A percentile compares a stretch with the other conserved stretches of the same genome.
Conservation (phyloP, 192 early-diverging fungal species). For the Rhizophlyctis rosea region DNA sequence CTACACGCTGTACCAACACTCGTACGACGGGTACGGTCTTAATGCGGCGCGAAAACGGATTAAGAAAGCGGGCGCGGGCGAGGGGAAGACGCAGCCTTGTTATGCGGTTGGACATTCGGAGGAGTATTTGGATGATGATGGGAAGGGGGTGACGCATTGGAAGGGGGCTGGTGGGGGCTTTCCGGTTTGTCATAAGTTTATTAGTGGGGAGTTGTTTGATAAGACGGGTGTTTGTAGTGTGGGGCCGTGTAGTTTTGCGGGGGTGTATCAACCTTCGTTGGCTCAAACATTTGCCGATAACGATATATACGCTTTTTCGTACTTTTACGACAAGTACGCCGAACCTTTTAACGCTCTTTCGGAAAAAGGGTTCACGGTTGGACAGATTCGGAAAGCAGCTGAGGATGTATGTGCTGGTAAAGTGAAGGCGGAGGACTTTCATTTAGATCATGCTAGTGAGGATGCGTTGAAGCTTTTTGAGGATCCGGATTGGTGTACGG, state of each 20-base stretch:
- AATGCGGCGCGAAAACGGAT: constrained; percentile 79
- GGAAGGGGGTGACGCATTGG: constrained; percentile 7
- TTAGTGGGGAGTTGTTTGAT: constrained; percentile 69
- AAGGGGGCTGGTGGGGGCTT: constrained; percentile 21
- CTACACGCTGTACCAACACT: constrained; percentile 91
- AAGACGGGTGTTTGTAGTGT: constrained; percentile 55
- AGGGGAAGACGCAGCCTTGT: constrained; percentile 26
- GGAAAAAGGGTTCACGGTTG: constrained; percentile 65
- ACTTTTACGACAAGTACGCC: constrained; percentile 85
- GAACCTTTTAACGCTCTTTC: constrained; percentile 45
- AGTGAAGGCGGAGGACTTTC: neutral
- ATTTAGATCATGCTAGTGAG: no score
- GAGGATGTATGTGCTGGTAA: constrained; percentile 60
- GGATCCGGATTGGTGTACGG: constrained; percentile 82
- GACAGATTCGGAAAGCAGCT: constrained; percentile 63
- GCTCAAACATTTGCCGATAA: constrained; percentile 55
- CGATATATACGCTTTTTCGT: constrained; percentile 93
- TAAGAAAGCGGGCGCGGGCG: constrained; percentile 47
- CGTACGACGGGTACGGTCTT: constrained; percentile 90
- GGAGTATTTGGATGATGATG: constrained; percentile 18
- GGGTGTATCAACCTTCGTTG: constrained; percentile 86
- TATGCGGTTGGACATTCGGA: constrained; percentile 35
- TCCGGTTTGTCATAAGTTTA: constrained; percentile 44
- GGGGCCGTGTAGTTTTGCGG: constrained; percentile 84
- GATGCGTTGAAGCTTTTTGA: constrained; percentile 19